Conservation (phyloP, 805 yeast species). For the Scheffersomyces amazonensis region DNA sequence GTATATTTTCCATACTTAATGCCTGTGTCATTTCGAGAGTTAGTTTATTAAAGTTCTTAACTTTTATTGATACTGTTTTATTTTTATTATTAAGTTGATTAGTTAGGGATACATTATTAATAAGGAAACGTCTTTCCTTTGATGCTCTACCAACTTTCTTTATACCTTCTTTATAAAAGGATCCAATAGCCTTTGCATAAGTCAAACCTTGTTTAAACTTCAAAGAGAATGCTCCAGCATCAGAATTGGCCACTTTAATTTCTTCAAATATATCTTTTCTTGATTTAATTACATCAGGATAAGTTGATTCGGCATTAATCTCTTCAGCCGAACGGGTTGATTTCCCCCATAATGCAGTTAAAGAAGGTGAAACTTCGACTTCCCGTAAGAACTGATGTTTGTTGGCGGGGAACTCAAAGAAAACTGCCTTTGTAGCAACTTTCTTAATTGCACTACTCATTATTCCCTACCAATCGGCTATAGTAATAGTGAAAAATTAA, state of each 20-base stretch:
- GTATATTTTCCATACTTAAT: conserved; percentile 35
- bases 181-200: conserved; percentile 44
- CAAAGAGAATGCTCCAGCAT: conserved; percentile 12
- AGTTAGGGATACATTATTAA: conserved; percentile 38
- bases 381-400: conserved; percentile 6
- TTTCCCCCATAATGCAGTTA: conserved; percentile 13
- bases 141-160: conserved; percentile 30
- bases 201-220: conserved; percentile 37
- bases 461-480: no score
- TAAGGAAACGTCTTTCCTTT: conserved; percentile 11
- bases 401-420: conserved; percentile 12
- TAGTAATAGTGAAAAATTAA: no score
- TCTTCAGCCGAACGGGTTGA: conserved; percentile 3
- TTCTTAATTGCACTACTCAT: no score
- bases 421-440: conserved; percentile 1
- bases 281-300: conserved; percentile 27
- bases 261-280: conserved; percentile 23
- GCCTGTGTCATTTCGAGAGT: conserved; percentile 32
- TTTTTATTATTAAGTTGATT: conserved; percentile 21
- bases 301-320: conserved; percentile 26
- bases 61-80: conserved; percentile 18
- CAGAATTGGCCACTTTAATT: conserved; percentile 17
- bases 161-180: conserved; percentile 59
- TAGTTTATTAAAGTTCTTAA: conserved; percentile 34
- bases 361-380: conserved; percentile 11